Evolutionary conservation across 495 filamentous ascomycete species (phyloP).

Genomic region (Aspergillus nidulans): DNA sequence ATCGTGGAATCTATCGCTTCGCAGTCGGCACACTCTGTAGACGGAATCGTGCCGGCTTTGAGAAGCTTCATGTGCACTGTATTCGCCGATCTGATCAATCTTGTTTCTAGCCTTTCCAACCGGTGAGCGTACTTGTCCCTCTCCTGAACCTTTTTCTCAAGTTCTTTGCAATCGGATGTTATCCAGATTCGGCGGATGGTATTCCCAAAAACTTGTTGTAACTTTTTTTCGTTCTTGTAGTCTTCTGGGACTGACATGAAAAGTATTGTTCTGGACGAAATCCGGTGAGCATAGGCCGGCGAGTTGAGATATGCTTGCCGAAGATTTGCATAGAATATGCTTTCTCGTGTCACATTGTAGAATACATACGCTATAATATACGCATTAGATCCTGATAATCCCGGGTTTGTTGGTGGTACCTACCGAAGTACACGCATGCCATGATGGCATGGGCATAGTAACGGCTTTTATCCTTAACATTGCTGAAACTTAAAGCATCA

Average conservation of each 20-base stretch:
- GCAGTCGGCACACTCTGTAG: constrained; percentile 30
- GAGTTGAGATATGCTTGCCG: constrained; percentile 70
- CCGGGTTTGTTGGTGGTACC: constrained; percentile 14
- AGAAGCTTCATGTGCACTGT: constrained; percentile 42
- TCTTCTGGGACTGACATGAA: constrained; percentile 64
- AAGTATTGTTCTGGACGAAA: constrained; percentile 66
- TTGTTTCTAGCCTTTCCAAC: constrained; percentile 63
- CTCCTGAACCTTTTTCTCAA: constrained; percentile 54
- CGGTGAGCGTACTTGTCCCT: constrained; percentile 56
- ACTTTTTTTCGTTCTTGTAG: constrained; percentile 50
- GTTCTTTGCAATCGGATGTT: constrained; percentile 49
- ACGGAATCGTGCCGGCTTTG: constrained; percentile 23
- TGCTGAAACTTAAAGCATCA: constrained; percentile 63
- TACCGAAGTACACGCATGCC: constrained; percentile 53
- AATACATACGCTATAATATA: constrained; percentile 54
- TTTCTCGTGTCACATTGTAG: constrained; percentile 62
- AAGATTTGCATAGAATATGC: constrained; percentile 63
- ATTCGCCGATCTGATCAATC: constrained; percentile 59
- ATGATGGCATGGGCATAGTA: constrained; percentile 61
- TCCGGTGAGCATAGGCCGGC: constrained; percentile 57
- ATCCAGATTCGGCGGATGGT: constrained; percentile 60
- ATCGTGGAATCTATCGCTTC: constrained; percentile 45
- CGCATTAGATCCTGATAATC: constrained; percentile 7
- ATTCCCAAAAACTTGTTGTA: constrained; percentile 58
- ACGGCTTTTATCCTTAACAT: constrained; percentile 47